phyloP scores from a whole-genome alignment of 768 basidiomycete species.

The Coprinopsis marcescibilis region DNA sequence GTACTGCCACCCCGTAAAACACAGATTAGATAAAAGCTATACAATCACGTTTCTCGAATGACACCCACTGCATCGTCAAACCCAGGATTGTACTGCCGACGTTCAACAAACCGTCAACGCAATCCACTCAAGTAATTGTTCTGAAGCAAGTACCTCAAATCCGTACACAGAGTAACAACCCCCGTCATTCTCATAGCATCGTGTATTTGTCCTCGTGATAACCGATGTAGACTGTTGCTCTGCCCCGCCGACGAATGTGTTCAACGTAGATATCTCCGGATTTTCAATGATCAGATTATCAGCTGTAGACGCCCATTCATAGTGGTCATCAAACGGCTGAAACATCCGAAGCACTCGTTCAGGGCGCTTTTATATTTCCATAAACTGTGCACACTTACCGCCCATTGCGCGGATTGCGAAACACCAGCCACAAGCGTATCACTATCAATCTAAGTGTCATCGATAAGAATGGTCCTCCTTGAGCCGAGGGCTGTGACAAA shows the following conservation, averaged over 20 bases:
- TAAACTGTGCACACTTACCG: conserved; percentile 37
- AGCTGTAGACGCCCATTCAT: conserved; percentile 60
- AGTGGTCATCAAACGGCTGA: conserved; percentile 72
- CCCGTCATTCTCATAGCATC: conserved; percentile 58
- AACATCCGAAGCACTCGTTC: conserved; percentile 3
- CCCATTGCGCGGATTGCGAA: conserved; percentile 84
- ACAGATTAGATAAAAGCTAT: conserved; percentile 1
- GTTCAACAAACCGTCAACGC: background rate
- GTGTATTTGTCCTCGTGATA: conserved; percentile 58
- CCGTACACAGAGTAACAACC: conserved; percentile 72
- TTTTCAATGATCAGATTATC: conserved; percentile 55
- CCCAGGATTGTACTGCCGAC: conserved; percentile 40
- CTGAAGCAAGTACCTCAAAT: conserved; percentile 47
- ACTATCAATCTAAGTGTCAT: conserved; percentile 36
- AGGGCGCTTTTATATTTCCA: background rate
- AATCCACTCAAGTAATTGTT: background rate
- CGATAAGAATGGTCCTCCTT: background rate
- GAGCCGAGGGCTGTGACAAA: background rate
- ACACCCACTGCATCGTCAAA: conserved; percentile 56
- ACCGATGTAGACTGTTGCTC: conserved; percentile 80
- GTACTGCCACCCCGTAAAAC: conserved; percentile 40
- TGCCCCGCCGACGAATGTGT: conserved; percentile 61
- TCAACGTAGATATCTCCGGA: conserved; percentile 46
- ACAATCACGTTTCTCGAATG: background rate
- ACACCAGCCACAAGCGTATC: conserved; percentile 50